Evolutionary conservation across 371 early-diverging fungal genomes (phyloP), one percentile per base, ranked within the genome.

Genomic region (Zychaea mexicana): DNA sequence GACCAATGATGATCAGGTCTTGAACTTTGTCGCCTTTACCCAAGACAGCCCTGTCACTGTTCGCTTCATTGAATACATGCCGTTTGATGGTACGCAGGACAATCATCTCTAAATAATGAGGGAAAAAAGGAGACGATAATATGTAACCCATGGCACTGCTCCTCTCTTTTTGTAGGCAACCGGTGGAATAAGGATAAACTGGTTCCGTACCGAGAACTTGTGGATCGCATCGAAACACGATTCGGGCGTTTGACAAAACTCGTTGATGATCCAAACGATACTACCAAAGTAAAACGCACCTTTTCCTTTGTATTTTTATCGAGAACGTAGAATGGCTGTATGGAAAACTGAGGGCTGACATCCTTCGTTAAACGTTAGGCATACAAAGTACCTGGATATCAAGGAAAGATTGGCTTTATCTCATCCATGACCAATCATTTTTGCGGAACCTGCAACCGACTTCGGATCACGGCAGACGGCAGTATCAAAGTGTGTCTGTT

Each of bases 11-110:
- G 76, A 79, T 60, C 96, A 97, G 65, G 87, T 95, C 0, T 66
- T 88, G 17, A 83, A 88, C 54, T 95, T 97, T 81, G 91, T 93
- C 3, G 89, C 88, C 33, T 83, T 92, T 73, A 95, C 96, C 13
- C 83, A 87, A 49, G 84, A 92, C 54, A 78, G 81, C 19, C 83
- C 87, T 2, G 65, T 96, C 5, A 89, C 89, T 55, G 88, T 97
- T 0, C 84, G 98, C 24, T 97, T 97, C 74, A 97, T 97, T 66
- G 98, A 97, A 74, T 96, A 95, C 68, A 97, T 96, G 96, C 98
- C 98, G 0, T 97, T 97, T 81, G 96, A 92, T 73, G 96, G 93
- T 90, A 79, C 65, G 74, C 5, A 28, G 22, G 10, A 45, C 33
- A 8, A 49, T 22, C 10, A 42, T n/a, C n/a, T n/a, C n/a, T n/a